These are phyloP conservation scores for Aspergillus carbonarius DNA, from an alignment of 2,329 filamentous ascomycete species.

Conservation along the genomic window DNA sequence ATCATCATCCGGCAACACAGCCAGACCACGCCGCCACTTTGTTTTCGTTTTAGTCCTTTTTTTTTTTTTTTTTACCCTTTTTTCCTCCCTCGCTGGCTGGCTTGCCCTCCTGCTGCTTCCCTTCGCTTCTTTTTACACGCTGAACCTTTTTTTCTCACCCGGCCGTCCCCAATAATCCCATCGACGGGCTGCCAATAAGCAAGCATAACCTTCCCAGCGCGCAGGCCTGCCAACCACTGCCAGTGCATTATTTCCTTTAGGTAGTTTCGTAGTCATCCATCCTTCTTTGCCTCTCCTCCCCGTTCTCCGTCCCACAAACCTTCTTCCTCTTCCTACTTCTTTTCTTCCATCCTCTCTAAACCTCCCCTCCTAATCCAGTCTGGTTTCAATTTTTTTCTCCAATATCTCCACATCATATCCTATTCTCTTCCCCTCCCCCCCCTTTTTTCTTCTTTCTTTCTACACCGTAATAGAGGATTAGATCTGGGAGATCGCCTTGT, in stretches of 20 bases:
- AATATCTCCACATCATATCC: conserved; percentile 19
- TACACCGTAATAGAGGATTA: conserved; percentile 27
- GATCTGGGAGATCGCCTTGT: conserved; percentile 27
- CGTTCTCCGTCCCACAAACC: conserved; percentile 17
- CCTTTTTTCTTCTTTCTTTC: conserved; percentile 21
- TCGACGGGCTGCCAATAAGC: conserved; percentile 3
- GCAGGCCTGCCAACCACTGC: conserved; percentile 3
- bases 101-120: conserved; percentile 4
- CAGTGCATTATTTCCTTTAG: conserved; percentile 1
- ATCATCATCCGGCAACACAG: conserved; percentile 2
- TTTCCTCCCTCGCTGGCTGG: neutral
- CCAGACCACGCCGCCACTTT: conserved; percentile 1
- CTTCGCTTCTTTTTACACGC: conserved; percentile 5
- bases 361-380: conserved; percentile 15
- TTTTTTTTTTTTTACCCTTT: neutral
- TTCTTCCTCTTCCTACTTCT: conserved; percentile 21
- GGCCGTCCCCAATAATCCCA: neutral
- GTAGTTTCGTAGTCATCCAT: conserved; percentile 12
- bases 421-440: conserved; percentile 14
- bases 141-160: conserved; percentile 4
- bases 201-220: conserved; percentile 3
- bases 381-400: conserved; percentile 15
- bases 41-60: conserved; percentile 6
- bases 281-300: conserved; percentile 17
- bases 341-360: conserved; percentile 12